A percentile compares a stretch with the other conserved stretches of the same genome.
Evolutionary conservation across 176 grass and related monocot species (phyloP).

Genomic region (Carex cristatella): DNA sequence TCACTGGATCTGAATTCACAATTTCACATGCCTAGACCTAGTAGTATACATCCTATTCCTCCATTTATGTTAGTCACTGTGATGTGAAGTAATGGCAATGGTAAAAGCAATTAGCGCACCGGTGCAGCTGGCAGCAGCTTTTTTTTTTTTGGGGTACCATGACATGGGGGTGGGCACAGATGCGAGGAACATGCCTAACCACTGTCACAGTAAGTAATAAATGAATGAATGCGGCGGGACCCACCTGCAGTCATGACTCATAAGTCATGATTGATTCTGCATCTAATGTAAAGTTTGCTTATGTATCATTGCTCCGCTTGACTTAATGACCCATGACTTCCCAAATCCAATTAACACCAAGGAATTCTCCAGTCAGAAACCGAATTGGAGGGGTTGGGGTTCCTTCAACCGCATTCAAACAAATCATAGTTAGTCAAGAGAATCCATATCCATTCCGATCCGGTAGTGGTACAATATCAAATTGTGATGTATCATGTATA

Average conservation of each 20-base stretch:
- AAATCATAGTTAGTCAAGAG: not conserved
- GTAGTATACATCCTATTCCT: not conserved
- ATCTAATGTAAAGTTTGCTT: not conserved
- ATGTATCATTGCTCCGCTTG: not conserved
- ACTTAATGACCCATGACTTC: not conserved
- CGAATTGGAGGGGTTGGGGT: not conserved
- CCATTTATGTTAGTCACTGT: slow-evolving; percentile 6
- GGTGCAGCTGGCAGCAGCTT: not conserved
- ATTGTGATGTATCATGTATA: too few species aligned
- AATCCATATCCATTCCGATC: not conserved
- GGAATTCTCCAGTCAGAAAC: not conserved
- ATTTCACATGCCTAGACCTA: not conserved
- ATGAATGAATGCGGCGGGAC: not conserved
- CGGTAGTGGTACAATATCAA: too few species aligned
- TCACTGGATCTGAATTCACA: not conserved
- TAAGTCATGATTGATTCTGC: not conserved
- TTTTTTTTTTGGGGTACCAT: not conserved
- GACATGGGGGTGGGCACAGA: not conserved
- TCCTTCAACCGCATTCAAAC: not conserved
- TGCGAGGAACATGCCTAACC: slow-evolving; percentile 17
- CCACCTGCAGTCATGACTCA: not conserved
- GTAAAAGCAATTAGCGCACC: not conserved
- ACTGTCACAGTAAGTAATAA: not conserved
- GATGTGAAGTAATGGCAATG: not conserved
- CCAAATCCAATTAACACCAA: too few species aligned